Base-by-base conservation (phyloP, 345 rosid species). In the Angophora floribunda region DNA sequence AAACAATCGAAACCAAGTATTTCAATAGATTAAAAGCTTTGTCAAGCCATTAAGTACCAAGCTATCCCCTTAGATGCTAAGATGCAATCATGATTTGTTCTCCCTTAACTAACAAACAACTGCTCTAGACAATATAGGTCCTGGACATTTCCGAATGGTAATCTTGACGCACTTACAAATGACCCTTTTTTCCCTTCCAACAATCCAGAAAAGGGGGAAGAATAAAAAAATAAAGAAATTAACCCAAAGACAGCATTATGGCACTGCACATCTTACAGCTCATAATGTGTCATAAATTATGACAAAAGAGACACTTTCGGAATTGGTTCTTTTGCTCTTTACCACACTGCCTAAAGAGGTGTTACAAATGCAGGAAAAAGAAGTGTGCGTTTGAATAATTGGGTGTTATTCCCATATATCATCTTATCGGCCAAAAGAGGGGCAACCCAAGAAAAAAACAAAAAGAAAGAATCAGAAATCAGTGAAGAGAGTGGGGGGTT, bases 321-420 rank as follows among this genome's bases (percentile, higher is more conserved):
- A 50, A n/a, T 22, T 16, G 67, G 84, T 63, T 78, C 86, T 86
- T 85, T 85, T 50, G 53, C 52, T 85, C 55, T 47, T 49, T 52
- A 75, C 86, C 86, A 5, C 80, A 87, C 87, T 82, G 80, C 86
- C n/a, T 55, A 85, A 88, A 89, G 85, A 89, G 89, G 89, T 44
- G 86, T 84, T 7, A 59, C 17, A 17, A 32, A 11, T 79, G 15
- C 86, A 87, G 86, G 65, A 45, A 85, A 47, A 70, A 75, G 24
- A 89, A 87, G 51, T 78, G 32, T 63, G 84, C 19, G 84, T 85
- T 59, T 85, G 80, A 79, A 45, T 21, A 26, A 75, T 92, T 80
- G 57, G 85, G 86, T 15, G 44, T 86, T 65, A 47, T 85, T 51
- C 49, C 13, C 49, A 6, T 84, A 59, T 67, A 41, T 24, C 17